These are phyloP conservation scores for Sporothrix globosa DNA, from an alignment of 2,329 filamentous ascomycete genomes.

Conservation along the genomic window DNA sequence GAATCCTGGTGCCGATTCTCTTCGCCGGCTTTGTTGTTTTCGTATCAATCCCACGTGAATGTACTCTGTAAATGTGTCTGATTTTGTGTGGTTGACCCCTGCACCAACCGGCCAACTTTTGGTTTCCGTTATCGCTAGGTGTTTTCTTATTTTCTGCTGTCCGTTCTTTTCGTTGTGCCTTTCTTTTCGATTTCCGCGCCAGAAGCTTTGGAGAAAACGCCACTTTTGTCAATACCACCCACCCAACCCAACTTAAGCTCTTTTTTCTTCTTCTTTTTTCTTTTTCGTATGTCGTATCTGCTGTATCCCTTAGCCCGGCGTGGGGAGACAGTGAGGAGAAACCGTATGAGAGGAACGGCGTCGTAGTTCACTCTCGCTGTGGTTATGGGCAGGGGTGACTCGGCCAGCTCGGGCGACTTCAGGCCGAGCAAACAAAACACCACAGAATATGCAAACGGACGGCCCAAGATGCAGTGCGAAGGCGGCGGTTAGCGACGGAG, in stretches of 20 bases:
- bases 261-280: not conserved
- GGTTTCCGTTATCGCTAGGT: not conserved
- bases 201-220: not conserved
- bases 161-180: not conserved
- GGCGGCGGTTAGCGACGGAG: not conserved
- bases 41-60: too few relatives aligned
- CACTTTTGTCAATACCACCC: slow-evolving; percentile 14
- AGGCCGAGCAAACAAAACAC: not conserved
- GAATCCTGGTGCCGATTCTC: too few relatives aligned
- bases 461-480: not conserved
- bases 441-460: not conserved
- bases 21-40: too few relatives aligned
- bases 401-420: not conserved
- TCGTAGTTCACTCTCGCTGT: not conserved
- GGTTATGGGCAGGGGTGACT: not conserved
- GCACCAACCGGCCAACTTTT: not conserved
- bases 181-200: not conserved
- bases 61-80: too few relatives aligned
- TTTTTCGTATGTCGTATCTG: not conserved
- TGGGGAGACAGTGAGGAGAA: not conserved
- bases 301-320: not conserved
- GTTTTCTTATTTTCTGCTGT: too few relatives aligned
- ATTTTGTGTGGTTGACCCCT: slow-evolving; percentile 13
- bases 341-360: not conserved
- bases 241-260: slow-evolving; percentile 21